Evolutionary conservation across 495 filamentous ascomycete species (phyloP), one percentile per base, ranked within the genome.

Genomic region (Penicillium malachiteum): DNA sequence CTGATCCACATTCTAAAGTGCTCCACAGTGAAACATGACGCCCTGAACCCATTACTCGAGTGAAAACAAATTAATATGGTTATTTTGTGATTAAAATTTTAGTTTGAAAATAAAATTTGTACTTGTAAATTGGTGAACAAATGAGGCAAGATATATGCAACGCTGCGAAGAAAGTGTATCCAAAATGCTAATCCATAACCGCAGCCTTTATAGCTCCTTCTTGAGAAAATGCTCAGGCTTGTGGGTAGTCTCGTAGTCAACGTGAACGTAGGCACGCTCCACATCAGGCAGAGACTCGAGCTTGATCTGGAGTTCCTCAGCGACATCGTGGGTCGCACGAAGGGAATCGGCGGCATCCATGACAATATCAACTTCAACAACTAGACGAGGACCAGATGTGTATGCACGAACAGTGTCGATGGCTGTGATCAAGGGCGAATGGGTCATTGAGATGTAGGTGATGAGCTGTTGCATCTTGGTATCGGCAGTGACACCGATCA

Each of bases 211-310:
- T 10, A 84, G 62, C 54, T 84, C 82, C 67, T 86, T 86, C 68
- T 86, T 86, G 48, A 85, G 59, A 41, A 80, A 85, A 58, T 86
- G 82, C 71, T 85, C 90, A 9, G 94, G 94, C 75, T 96, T 96
- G 70, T 98, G 94, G n/a, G 87, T 92, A 7, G 91, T 92, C 79
- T 98, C 94, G 60, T 93, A 97, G 66, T 98, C 94, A 13, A 97
- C 92, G 72, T 98, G 94, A 12, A 97, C 94, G 73, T 97, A 98
- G 1, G 92, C 91, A 56, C 94, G 75, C 79, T 97, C 94, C 3
- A 98, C 87, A 68, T 96, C 85, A 5, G 95, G 94, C 58, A 98
- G 70, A 37, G 84, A 87, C 82, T 98, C 94, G 5, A 98, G 78
- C 76, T 97, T 97, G 49, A 88, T 88, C 79, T 98, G 94, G 56